Conservation (phyloP, 257 asterid species). For the Euphrasia confusa region DNA sequence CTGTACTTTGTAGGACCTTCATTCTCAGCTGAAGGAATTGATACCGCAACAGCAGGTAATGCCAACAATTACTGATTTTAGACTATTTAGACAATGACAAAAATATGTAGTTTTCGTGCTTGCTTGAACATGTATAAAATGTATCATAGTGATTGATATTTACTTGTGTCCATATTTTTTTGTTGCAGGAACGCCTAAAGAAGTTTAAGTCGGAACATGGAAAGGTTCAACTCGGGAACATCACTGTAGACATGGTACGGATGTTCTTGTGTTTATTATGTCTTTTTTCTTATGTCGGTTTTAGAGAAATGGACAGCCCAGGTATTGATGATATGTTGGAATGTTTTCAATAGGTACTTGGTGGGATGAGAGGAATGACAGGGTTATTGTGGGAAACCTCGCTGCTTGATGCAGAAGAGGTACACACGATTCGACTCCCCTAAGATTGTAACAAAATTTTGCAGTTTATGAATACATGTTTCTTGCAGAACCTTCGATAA, state of each 20-base stretch:
- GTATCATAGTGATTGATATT: neutral
- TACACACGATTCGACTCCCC: constrained; percentile 16
- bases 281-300: neutral
- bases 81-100: neutral
- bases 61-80: neutral
- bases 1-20: constrained; percentile 70
- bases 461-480: constrained; percentile 3
- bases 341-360: constrained; percentile 62
- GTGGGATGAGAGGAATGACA: constrained; percentile 99
- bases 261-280: constrained; percentile 12
- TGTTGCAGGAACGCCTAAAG: constrained; percentile 65
- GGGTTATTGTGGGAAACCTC: constrained; percentile 99
- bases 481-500: no score
- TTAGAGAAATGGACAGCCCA: constrained; percentile 3
- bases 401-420: constrained; percentile 97
- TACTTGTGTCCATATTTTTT: constrained; percentile 3
- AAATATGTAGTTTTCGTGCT: neutral
- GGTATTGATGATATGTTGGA: constrained; percentile 11
- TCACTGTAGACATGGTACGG: constrained; percentile 83
- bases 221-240: constrained; percentile 77
- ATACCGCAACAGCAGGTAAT: constrained; percentile 85
- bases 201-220: constrained; percentile 75
- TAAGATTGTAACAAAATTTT: constrained; percentile 9
- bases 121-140: neutral
- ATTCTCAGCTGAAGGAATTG: constrained; percentile 73